A percentile compares a stretch with the other conserved stretches of the same genome.
These are phyloP conservation scores for Dalechampia spathulata DNA, from an alignment of 441 rosid species.

Conservation along the genomic window DNA sequence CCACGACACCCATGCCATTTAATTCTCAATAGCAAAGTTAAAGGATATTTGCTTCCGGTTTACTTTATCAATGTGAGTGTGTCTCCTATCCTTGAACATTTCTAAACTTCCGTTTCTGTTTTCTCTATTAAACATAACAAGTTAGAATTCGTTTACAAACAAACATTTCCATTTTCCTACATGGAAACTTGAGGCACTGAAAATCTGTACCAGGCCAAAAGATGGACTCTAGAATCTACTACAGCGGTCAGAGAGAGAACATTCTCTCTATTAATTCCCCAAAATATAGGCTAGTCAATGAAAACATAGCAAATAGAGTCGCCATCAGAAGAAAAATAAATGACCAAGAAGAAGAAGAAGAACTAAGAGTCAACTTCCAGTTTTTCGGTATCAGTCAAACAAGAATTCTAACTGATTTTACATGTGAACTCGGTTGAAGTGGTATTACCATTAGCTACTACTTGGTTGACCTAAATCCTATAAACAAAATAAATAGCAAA, in stretches of 20 bases:
- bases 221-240: neutral
- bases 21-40: neutral
- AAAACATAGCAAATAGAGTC: neutral
- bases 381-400: neutral
- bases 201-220: no score
- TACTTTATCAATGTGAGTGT: neutral
- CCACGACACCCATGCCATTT: neutral
- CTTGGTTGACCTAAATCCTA: no score
- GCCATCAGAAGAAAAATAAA: neutral
- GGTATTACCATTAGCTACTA: no score
- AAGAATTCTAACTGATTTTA: neutral
- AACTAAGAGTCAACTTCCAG: constrained; percentile 6
- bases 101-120: neutral
- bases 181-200: neutral
- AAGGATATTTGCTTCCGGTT: no score
- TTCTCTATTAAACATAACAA: neutral
- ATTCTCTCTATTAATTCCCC: neutral
- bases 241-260: neutral
- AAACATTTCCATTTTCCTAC: constrained; percentile 1
- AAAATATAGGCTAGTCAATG: neutral
- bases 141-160: neutral
- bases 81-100: neutral
- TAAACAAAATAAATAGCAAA: neutral
- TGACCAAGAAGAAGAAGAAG: neutral
- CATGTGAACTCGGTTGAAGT: no score